A percentile compares a stretch with the other conserved stretches of the same genome.
Conservation (phyloP, 2,329 filamentous ascomycete genomes). For the Salinomyces thailandicus region DNA sequence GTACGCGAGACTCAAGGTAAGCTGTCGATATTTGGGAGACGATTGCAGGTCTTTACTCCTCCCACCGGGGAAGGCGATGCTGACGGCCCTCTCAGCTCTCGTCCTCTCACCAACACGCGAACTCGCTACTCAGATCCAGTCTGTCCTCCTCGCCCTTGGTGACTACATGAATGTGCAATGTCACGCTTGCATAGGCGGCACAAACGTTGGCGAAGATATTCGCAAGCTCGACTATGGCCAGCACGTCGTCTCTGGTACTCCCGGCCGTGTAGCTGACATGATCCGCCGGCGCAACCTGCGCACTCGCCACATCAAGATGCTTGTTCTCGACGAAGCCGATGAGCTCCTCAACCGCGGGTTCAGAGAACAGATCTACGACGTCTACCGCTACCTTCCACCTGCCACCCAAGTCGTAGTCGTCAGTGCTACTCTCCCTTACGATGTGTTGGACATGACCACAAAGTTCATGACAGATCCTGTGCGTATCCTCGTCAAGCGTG, state of each 20-base stretch:
- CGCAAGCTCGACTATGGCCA: conserved; percentile 95
- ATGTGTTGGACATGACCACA: conserved; percentile 97
- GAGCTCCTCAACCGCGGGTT: conserved; percentile 86
- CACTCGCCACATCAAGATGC: conserved; percentile 68
- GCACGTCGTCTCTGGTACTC: conserved; percentile 93
- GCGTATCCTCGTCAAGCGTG: conserved; percentile 93
- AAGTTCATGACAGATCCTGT: conserved; percentile 99
- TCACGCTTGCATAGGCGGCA: conserved; percentile 95
- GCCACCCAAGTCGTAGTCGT: conserved; percentile 98
- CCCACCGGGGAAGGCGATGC: neutral
- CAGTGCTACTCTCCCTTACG: conserved; percentile 91
- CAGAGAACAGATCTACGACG: conserved; percentile 97
- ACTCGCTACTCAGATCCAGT: conserved; percentile 95
- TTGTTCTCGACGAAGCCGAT: conserved; percentile 66
- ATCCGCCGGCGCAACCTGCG: conserved; percentile 63
- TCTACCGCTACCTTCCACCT: conserved; percentile 91
- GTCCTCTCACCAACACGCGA: conserved; percentile 94
- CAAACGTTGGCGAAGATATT: conserved; percentile 96
- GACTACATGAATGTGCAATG: conserved; percentile 99
- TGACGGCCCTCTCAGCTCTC: conserved; percentile 49
- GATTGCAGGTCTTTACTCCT: too few species aligned
- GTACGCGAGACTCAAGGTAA: conserved; percentile 96
- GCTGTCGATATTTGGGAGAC: too few species aligned
- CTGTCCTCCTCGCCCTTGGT: conserved; percentile 97
- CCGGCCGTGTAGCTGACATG: conserved; percentile 88